Percentiles rank a stretch among this genome's conserved stretches.
phyloP scores from a whole-genome alignment of 345 rosid genomes.

The Euphorbia lathyris region DNA sequence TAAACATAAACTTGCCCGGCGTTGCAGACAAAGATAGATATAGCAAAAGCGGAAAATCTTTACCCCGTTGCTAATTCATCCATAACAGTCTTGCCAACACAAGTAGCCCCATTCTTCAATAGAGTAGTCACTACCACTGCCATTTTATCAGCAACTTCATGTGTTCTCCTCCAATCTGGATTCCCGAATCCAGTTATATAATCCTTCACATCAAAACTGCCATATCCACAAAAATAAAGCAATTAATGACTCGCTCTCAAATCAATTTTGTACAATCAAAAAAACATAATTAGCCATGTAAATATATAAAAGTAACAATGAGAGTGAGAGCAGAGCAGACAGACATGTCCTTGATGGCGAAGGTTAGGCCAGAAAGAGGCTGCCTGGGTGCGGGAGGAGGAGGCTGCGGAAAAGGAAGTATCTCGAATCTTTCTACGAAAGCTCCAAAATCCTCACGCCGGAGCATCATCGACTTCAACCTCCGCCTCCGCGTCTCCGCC shows the following conservation, averaged over 20 bases:
- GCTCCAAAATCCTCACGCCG: conserved; percentile 69
- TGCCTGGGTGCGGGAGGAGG: conserved; percentile 86
- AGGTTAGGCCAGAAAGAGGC: conserved; percentile 64
- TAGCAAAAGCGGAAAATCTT: not conserved
- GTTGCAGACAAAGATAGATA: not conserved
- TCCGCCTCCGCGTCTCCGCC: conserved; percentile 65
- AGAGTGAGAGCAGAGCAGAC: conserved; percentile 10
- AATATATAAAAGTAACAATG: not conserved
- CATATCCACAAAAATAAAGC: not conserved
- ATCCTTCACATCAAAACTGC: conserved; percentile 81
- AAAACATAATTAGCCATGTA: not conserved
- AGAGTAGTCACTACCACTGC: conserved; percentile 66
- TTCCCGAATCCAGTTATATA: conserved; percentile 78
- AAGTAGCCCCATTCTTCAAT: conserved; percentile 81
- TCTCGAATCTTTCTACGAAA: conserved; percentile 64
- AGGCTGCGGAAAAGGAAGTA: conserved; percentile 73
- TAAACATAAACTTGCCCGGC: not conserved
- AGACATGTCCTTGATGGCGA: conserved; percentile 77
- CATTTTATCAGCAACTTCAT: conserved; percentile 62
- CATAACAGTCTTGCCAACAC: conserved; percentile 84
- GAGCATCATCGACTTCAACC: conserved; percentile 39
- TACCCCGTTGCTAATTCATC: conserved; percentile 86
- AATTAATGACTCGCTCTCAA: not conserved
- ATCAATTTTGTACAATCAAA: not conserved
- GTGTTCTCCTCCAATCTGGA: conserved; percentile 80